A percentile compares a stretch with the other conserved stretches of the same genome.
Evolutionary conservation across 768 basidiomycete genomes (phyloP).

Genomic region (Tulasnella sp.): DNA sequence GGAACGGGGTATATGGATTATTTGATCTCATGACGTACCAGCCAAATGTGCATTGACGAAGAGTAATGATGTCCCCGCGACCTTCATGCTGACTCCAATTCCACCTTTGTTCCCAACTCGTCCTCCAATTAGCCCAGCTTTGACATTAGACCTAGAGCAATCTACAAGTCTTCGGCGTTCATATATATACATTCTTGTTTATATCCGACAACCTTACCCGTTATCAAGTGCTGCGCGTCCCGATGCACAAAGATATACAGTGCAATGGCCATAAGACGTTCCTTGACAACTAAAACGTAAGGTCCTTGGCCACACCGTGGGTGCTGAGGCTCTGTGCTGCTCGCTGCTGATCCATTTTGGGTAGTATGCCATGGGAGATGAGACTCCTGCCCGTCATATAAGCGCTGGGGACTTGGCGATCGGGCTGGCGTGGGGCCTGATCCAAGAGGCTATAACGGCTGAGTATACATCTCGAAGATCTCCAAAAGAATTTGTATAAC

Average conservation of each 20-base stretch:
- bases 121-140: conserved; percentile 82
- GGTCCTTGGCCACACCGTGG: conserved; percentile 43
- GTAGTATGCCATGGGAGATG: conserved; percentile 2
- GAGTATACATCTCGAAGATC: neutral
- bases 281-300: conserved; percentile 77
- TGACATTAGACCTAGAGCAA: conserved; percentile 69
- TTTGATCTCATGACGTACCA: conserved; percentile 33
- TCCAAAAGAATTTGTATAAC: neutral
- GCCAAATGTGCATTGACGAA: conserved; percentile 90
- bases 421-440: neutral
- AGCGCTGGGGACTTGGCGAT: neutral
- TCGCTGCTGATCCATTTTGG: conserved; percentile 19
- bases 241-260: conserved; percentile 64
- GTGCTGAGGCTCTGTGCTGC: conserved; percentile 15
- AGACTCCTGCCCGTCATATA: neutral
- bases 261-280: conserved; percentile 85
- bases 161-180: conserved; percentile 33
- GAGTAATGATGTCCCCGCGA: conserved; percentile 70
- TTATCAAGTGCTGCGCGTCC: conserved; percentile 51
- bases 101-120: conserved; percentile 88
- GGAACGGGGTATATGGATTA: neutral
- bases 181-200: conserved; percentile 7
- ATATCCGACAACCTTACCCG: conserved; percentile 31
- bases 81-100: conserved; percentile 78
- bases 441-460: neutral